Conservation (phyloP, 257 asterid genomes). For the Lantana camara region DNA sequence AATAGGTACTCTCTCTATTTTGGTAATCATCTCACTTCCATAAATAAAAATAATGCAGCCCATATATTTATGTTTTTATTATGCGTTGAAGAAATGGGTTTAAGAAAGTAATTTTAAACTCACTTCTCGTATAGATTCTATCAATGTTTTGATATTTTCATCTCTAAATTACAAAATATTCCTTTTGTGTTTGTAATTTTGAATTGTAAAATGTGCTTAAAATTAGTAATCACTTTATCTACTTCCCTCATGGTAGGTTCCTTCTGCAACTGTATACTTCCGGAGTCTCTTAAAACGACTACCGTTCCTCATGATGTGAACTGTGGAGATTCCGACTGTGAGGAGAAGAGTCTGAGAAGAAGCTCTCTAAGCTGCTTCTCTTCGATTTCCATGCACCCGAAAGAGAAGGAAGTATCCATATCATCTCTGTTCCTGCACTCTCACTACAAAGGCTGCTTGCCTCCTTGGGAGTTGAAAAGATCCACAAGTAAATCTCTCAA, state of each 20-base stretch:
- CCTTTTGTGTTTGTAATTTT: too few species aligned
- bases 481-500: slow-evolving; percentile 46
- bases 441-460: slow-evolving; percentile 64
- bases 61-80: too few species aligned
- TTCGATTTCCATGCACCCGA: slow-evolving; percentile 54
- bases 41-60: too few species aligned
- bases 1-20: slow-evolving; percentile 48
- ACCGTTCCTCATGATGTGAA: slow-evolving; percentile 29
- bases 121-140: too few species aligned
- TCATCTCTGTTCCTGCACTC: slow-evolving; percentile 73
- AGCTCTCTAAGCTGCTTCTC: slow-evolving; percentile 61
- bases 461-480: slow-evolving; percentile 58
- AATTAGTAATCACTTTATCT: background rate
- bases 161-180: too few species aligned
- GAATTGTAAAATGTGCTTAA: too few species aligned
- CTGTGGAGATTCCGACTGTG: slow-evolving; percentile 47
- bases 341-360: slow-evolving; percentile 56
- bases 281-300: slow-evolving; percentile 55
- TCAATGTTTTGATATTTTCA: too few species aligned
- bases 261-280: slow-evolving; percentile 72
- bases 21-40: background rate
- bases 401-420: slow-evolving; percentile 59
- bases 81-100: too few species aligned
- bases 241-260: slow-evolving; percentile 47
- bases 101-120: too few species aligned